Evolutionary conservation across 192 early-diverging fungal genomes (phyloP).

Genomic region (Coemansia sp.): DNA sequence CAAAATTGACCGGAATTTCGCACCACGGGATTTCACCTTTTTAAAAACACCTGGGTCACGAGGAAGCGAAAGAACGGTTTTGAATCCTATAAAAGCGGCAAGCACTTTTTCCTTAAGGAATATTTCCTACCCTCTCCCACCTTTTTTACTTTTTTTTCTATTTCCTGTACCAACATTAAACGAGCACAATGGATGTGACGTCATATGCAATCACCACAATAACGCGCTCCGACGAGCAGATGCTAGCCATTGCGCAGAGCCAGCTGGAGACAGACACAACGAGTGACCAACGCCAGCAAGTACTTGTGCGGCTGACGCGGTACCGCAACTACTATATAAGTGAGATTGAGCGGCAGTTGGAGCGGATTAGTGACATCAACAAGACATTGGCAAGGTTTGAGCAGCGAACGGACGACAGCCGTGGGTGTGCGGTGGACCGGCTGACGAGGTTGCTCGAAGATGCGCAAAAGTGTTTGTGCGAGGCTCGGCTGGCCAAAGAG

Average conservation of each 20-base stretch:
- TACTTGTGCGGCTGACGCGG: constrained; percentile 25
- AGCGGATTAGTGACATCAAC: constrained; percentile 35
- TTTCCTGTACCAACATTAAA: neutral
- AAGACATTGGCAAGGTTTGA: constrained; percentile 16
- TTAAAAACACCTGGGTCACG: no score
- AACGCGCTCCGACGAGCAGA: constrained; percentile 1
- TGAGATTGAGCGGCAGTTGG: constrained; percentile 31
- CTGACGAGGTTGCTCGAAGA: constrained; percentile 24
- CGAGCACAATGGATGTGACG: neutral
- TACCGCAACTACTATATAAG: constrained; percentile 33
- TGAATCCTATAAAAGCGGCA: no score
- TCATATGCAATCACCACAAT: neutral
- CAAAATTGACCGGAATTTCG: no score
- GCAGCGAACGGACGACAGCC: neutral
- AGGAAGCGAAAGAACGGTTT: no score
- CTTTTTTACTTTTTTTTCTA: neutral
- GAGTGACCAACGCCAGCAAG: constrained; percentile 11
- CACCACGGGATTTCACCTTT: no score
- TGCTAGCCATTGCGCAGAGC: neutral
- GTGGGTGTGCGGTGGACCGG: constrained; percentile 15
- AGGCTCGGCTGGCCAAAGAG: constrained; percentile 31
- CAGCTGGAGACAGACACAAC: neutral
- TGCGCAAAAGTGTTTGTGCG: constrained; percentile 25
- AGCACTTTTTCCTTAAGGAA: no score
- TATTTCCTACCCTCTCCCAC: neutral